Evolutionary conservation across 2,329 filamentous ascomycete species (phyloP), one percentile per base, ranked within the genome.

Genomic region (Pseudocercospora pini-densiflorae): DNA sequence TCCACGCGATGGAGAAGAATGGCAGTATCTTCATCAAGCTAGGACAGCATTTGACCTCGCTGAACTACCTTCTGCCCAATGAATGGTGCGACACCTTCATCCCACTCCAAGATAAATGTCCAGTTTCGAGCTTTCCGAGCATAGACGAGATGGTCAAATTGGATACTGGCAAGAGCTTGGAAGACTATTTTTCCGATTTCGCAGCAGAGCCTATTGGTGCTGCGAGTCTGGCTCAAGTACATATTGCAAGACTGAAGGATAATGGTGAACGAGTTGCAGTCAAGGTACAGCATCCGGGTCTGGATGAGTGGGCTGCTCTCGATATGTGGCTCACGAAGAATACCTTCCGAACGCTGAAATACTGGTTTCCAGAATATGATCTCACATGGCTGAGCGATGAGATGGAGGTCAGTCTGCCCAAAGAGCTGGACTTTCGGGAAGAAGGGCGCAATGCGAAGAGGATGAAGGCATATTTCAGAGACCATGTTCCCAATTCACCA

Each of bases 21-120:
- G 95, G 96, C 27, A 97, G 94, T 29, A 97, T 99, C 70, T 99
- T 98, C 74, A 98, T 99, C 78, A 99, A 99, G 81, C 83, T 99
- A 45, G 95, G 95, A 7, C 95, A 99, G 75, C 95, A 99, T 80
- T 80, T 99, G 80, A 97, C 93, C 79, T 94, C 93, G 70, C 92
- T 98, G 91, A 96, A 95, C 76, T 98, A 98, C 78, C 86, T 98
- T 9, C 85, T 98, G 9, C 94, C 94, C 1, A 81, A 86, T 59
- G 94, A 98, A 81, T 98, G 94, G 94, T 97, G 93, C 33, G 90
- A 90, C 36, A 98, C 95, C 0, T 99, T 99, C 77, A 91, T 99
- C 71, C 95, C 95, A 0, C 84, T 99, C 24, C 95, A 99, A 80
- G 96, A 99, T 82, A 91, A 91, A 80, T 99, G 95, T 76, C 95